Evolutionary conservation across 345 rosid species (phyloP).

Genomic region (Populus euphratica): DNA sequence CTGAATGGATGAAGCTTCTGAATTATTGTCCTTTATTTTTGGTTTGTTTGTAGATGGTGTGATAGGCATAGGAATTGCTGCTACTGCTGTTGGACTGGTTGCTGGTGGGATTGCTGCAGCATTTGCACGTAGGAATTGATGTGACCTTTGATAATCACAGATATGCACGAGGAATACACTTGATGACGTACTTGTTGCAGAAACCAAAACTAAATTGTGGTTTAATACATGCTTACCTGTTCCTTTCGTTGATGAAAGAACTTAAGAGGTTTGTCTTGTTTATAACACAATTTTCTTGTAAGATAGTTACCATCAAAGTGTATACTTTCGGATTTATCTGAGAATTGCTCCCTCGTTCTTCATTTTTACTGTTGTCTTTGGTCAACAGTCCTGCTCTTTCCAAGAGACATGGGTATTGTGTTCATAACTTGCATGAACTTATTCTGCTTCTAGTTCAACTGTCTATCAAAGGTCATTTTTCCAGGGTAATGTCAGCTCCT

Average conservation of each 20-base stretch:
- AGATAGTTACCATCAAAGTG: not conserved
- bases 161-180: not conserved
- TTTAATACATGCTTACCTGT: not conserved
- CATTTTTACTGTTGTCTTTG: too few relatives aligned
- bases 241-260: not conserved
- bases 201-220: not conserved
- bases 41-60: slow-evolving; percentile 55
- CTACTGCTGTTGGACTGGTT: slow-evolving; percentile 69
- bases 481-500: too few relatives aligned
- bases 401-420: too few relatives aligned
- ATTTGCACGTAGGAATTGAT: slow-evolving; percentile 61
- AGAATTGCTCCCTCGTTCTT: not conserved
- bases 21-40: not conserved
- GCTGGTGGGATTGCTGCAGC: slow-evolving; percentile 84
- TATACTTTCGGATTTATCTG: not conserved
- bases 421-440: too few relatives aligned
- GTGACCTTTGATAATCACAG: not conserved
- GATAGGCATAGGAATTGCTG: slow-evolving; percentile 80
- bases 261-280: not conserved
- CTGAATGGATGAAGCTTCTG: not conserved
- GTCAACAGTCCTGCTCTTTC: not conserved
- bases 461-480: too few relatives aligned
- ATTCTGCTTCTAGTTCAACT: too few relatives aligned
- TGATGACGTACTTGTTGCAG: not conserved
- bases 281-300: not conserved